Evolutionary conservation across 2,329 filamentous ascomycete genomes (phyloP).

Genomic region (Huntiella moniliformis): DNA sequence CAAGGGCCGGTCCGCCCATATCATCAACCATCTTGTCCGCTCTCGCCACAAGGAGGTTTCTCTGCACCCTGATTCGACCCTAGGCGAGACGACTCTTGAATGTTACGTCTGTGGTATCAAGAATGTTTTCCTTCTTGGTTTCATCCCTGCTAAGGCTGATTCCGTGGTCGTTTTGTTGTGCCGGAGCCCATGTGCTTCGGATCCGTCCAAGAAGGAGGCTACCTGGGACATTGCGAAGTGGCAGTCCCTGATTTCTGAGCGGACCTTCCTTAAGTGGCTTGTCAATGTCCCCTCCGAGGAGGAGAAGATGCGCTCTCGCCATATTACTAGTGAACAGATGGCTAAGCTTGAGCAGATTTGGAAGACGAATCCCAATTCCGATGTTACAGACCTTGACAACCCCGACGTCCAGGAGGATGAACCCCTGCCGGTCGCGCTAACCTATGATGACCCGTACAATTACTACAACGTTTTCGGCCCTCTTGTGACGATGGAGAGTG

Average conservation of each 20-base stretch:
- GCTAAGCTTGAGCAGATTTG: constrained; percentile 94
- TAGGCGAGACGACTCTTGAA: constrained; percentile 90
- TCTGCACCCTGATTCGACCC: constrained; percentile 76
- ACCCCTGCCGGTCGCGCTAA: constrained; percentile 74
- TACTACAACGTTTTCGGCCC: constrained; percentile 98
- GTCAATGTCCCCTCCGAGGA: constrained; percentile 77
- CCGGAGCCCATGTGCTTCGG: constrained; percentile 86
- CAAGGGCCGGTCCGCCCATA: constrained; percentile 91
- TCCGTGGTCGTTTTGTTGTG: constrained; percentile 94
- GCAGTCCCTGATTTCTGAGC: constrained; percentile 94
- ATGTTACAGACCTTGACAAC: constrained; percentile 52
- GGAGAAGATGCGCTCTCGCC: constrained; percentile 85
- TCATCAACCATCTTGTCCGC: constrained; percentile 93
- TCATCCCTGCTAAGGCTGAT: constrained; percentile 96
- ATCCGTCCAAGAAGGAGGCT: constrained; percentile 95
- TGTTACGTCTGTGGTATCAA: constrained; percentile 99
- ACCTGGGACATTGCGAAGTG: constrained; percentile 97
- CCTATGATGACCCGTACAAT: constrained; percentile 93
- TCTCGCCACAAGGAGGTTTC: constrained; percentile 98
- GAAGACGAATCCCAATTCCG: constrained; percentile 85
- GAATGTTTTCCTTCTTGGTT: constrained; percentile 92
- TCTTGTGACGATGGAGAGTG: constrained; percentile 95
- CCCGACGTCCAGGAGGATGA: constrained; percentile 71
- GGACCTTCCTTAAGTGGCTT: constrained; percentile 86
- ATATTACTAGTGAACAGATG: constrained; percentile 85